A percentile compares a stretch with the other conserved stretches of the same genome.
These are phyloP conservation scores for Aspergillus neoniger DNA, from an alignment of 2,329 filamentous ascomycete genomes.

Conservation along the genomic window DNA sequence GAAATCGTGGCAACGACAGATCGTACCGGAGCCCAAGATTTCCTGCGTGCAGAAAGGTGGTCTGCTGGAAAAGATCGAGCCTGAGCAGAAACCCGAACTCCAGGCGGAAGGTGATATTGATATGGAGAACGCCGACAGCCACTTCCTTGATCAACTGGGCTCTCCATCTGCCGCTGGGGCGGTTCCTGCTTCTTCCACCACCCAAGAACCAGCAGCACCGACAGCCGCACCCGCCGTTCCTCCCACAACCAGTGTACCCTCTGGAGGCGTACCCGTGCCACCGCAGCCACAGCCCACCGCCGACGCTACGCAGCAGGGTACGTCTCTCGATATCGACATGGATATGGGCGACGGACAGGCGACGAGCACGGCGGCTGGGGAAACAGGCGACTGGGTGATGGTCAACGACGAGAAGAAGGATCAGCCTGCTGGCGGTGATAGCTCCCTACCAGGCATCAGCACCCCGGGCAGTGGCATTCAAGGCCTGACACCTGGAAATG, in stretches of 20 bases:
- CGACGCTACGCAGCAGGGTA: conserved; percentile 10
- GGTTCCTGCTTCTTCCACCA: conserved; percentile 48
- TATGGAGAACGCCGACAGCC: conserved; percentile 35
- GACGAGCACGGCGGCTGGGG: conserved; percentile 44
- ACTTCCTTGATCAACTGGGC: conserved; percentile 40
- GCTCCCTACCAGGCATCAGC: conserved; percentile 10
- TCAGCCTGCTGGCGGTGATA: conserved; percentile 27
- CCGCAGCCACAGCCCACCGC: conserved; percentile 23
- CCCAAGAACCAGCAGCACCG: conserved; percentile 46
- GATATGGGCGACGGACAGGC: conserved; percentile 55
- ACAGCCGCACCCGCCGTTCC: conserved; percentile 11
- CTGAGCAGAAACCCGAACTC: conserved; percentile 27
- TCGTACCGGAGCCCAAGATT: conserved; percentile 65
- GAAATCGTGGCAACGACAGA: conserved; percentile 65
- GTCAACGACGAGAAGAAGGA: conserved; percentile 62
- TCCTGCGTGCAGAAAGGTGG: conserved; percentile 77
- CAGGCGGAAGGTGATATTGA: conserved; percentile 34
- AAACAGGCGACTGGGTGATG: conserved; percentile 72
- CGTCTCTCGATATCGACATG: conserved; percentile 43
- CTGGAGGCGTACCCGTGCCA: background rate
- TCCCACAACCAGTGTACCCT: conserved; percentile 5
- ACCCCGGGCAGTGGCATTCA: conserved; percentile 29
- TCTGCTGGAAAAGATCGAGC: conserved; percentile 58
- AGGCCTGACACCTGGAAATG: conserved; percentile 26
- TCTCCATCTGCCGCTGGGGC: conserved; percentile 21